phyloP scores from a whole-genome alignment of 2,329 filamentous ascomycete genomes.

The Knufia petricola region DNA sequence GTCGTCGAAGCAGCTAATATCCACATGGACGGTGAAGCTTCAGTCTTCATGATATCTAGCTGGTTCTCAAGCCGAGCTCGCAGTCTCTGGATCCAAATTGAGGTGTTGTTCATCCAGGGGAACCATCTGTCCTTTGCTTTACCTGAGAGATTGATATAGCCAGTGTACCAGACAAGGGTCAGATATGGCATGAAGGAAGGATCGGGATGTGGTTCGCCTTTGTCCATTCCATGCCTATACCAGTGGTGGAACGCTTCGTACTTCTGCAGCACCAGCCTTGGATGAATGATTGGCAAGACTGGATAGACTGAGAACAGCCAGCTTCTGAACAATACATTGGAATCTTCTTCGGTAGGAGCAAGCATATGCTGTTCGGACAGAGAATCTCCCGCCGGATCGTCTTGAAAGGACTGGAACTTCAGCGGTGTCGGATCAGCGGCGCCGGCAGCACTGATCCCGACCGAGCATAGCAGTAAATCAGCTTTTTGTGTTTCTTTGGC shows the following conservation, averaged over 20 bases:
- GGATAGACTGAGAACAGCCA: constrained; percentile 40
- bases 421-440: background rate
- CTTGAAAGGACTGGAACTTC: background rate
- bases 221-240: constrained; percentile 30
- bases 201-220: constrained; percentile 30
- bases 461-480: background rate
- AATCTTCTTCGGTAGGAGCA: constrained; percentile 36
- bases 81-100: background rate
- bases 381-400: background rate
- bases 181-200: constrained; percentile 36
- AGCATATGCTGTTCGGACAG: background rate
- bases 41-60: background rate
- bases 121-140: constrained; percentile 23
- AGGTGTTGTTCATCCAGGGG: constrained; percentile 6
- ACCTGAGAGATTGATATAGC: constrained; percentile 36
- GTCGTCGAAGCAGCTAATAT: constrained; percentile 39
- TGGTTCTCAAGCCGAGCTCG: background rate
- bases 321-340: constrained; percentile 37
- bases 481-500: background rate
- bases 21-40: constrained; percentile 23
- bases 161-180: constrained; percentile 41
- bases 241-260: constrained; percentile 39
- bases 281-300: constrained; percentile 36
- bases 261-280: constrained; percentile 32
- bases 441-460: no score